phyloP scores from a whole-genome alignment of 306 rosid species.

The Dalbergia cochinchinensis region DNA sequence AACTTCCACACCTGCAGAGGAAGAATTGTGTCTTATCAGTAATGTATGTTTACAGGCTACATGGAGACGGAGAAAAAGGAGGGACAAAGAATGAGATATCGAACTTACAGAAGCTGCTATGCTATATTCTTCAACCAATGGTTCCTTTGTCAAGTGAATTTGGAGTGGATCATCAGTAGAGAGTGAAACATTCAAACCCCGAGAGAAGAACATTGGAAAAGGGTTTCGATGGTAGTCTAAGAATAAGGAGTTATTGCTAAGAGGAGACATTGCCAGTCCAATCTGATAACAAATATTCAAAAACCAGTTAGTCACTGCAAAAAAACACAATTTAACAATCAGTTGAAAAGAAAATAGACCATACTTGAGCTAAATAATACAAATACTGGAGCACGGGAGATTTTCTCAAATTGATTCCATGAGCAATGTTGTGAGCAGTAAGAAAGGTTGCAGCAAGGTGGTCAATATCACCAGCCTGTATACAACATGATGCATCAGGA shows the following conservation, averaged over 20 bases:
- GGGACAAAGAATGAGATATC: constrained; percentile 15
- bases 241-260: constrained; percentile 85
- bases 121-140: constrained; percentile 88
- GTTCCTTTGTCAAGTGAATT: constrained; percentile 87
- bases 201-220: constrained; percentile 71
- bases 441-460: constrained; percentile 89
- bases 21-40: constrained; percentile 3
- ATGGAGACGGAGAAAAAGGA: neutral
- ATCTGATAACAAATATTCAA: constrained; percentile 56
- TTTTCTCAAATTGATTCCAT: constrained; percentile 86
- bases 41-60: neutral
- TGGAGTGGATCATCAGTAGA: constrained; percentile 93
- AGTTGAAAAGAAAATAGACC: constrained; percentile 28
- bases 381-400: constrained; percentile 85
- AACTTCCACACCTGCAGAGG: constrained; percentile 79
- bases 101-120: constrained; percentile 85
- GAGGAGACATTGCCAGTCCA: constrained; percentile 89
- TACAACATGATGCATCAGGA: constrained; percentile 34
- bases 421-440: constrained; percentile 74
- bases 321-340: constrained; percentile 28
- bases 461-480: constrained; percentile 89
- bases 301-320: constrained; percentile 25
- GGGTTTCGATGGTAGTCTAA: constrained; percentile 91
- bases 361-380: constrained; percentile 82
- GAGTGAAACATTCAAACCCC: constrained; percentile 86